Evolutionary conservation across 352 stramenopile species (phyloP).

Genomic region (Globisporangium emineosum): DNA sequence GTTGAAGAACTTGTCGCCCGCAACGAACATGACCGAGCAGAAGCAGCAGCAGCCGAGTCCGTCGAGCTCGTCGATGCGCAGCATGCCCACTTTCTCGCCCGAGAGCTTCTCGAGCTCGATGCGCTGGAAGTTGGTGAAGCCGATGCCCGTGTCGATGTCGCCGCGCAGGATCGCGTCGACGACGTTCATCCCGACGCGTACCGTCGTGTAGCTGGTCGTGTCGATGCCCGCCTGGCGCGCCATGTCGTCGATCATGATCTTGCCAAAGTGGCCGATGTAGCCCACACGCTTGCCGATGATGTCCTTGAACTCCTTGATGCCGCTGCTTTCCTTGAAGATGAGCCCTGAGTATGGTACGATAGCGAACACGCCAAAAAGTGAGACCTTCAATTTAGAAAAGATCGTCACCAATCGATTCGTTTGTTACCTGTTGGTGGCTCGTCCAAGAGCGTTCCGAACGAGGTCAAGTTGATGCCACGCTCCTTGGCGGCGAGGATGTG

Average conservation of each 20-base stretch:
- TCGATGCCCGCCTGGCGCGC: constrained; percentile 42
- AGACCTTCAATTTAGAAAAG: not conserved
- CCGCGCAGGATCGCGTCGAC: constrained; percentile 46
- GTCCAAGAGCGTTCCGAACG: constrained; percentile 42
- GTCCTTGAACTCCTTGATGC: constrained; percentile 51
- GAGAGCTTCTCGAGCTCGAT: constrained; percentile 48
- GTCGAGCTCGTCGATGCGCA: constrained; percentile 50
- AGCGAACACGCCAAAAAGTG: not conserved
- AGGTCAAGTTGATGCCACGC: constrained; percentile 44
- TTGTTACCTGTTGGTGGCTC: constrained; percentile 36
- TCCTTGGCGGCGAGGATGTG: constrained; percentile 51
- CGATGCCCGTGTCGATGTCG: constrained; percentile 49
- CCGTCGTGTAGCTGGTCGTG: constrained; percentile 39
- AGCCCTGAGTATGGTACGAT: constrained; percentile 16
- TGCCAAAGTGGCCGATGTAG: constrained; percentile 54
- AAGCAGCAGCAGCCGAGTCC: constrained; percentile 51
- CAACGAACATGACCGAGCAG: constrained; percentile 56
- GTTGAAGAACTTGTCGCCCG: constrained; percentile 43
- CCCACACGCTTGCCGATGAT: constrained; percentile 50
- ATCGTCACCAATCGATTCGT: not conserved
- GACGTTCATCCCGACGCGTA: constrained; percentile 52
- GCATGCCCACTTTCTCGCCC: constrained; percentile 45
- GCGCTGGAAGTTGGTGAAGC: constrained; percentile 56
- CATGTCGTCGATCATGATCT: constrained; percentile 56
- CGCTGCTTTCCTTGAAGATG: constrained; percentile 52